Evolutionary conservation across 2,329 filamentous ascomycete genomes (phyloP), one percentile per base, ranked within the genome.

Genomic region (Ambrosiella beaveri): DNA sequence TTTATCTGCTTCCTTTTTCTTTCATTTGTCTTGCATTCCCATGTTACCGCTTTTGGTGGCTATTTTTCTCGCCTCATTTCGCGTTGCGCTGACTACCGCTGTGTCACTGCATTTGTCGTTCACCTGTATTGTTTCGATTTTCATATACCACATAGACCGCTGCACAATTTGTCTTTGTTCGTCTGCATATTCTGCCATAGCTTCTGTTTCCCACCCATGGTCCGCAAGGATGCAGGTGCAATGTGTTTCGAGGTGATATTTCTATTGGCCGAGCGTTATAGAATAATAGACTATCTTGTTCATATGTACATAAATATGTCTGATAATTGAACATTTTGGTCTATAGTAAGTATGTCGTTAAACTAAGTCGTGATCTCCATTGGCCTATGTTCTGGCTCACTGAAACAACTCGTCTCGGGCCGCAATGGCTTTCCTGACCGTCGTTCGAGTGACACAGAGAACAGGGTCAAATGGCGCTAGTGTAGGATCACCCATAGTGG

Each of bases 391-490:
- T 51, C 8, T 35, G 9, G 11, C 15, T 39, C 37, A 47, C 15
- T 47, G 12, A 38, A 59, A 59, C 36, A 59, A 12, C 2, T 54
- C 57, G 17, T 66, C 66, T 49, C 77, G 71, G 1, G 75, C 78
- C 51, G 63, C 67, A 45, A 72, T 70, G 40, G 84, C 72, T 59
- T 74, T 76, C 37, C 68, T 65, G 9, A 74, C 74, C 0, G 78
- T 75, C 9, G 81, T 76, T 35, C 75, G 71, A 62, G 85, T 89
- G 44, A 91, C 79, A 65, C 88, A 95, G 55, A 96, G 71, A 0
- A 79, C 79, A 0, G 85, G 77, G 67, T 97, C 88, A 54, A 95
- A 76, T 17, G 73, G 70, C 62, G 84, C 85, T 41, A 97, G 67
- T 0, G 79, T 79, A 0, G 76, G 68, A 63, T 95, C 86, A 7